Conservation (phyloP, 257 asterid species). For the Solanum pinnatisectum region DNA sequence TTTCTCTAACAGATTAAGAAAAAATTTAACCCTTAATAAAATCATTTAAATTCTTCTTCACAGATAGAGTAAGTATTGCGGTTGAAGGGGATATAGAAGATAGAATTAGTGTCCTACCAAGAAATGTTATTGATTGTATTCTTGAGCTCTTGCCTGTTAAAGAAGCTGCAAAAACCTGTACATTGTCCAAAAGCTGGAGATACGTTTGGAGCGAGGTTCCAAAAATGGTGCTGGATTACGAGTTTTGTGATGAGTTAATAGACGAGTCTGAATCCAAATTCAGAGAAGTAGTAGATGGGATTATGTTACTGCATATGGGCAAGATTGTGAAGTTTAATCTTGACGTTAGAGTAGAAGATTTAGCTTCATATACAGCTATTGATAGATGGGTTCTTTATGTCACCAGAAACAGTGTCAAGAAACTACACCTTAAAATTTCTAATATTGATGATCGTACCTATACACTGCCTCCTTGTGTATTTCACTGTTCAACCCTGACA, state of each 20-base stretch:
- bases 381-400: background rate
- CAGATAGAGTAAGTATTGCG: background rate
- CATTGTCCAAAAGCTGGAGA: background rate
- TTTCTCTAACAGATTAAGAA: background rate
- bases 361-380: background rate
- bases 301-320: background rate
- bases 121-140: background rate
- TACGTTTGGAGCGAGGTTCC: background rate
- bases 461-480: background rate
- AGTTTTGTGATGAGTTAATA: background rate
- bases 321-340: background rate
- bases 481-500: background rate
- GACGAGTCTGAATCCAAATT: background rate
- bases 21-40: background rate
- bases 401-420: background rate
- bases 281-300: background rate
- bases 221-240: background rate
- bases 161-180: background rate
- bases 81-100: background rate
- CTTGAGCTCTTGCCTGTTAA: background rate
- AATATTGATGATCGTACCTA: background rate
- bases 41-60: background rate
- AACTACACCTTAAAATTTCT: background rate
- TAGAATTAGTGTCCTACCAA: background rate
- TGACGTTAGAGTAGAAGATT: background rate